These are phyloP conservation scores for Ophiostoma populinum DNA, from an alignment of 2,329 filamentous ascomycete genomes.

Conservation along the genomic window DNA sequence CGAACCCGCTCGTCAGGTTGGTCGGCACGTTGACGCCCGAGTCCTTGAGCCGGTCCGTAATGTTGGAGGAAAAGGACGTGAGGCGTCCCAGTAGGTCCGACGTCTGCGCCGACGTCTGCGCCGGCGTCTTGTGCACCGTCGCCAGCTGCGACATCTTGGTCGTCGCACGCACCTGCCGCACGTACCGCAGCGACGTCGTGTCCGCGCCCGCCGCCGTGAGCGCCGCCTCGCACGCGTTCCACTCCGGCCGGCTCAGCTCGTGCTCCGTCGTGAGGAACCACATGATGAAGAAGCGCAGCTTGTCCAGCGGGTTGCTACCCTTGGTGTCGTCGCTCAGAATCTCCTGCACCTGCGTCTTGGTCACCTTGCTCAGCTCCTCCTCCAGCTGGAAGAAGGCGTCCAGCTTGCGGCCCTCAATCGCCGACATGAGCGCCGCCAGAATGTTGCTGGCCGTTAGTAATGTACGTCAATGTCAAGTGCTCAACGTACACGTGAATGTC, in stretches of 20 bases:
- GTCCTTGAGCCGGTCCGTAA: constrained; percentile 89
- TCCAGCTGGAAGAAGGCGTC: constrained; percentile 95
- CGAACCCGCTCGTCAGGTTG: constrained; percentile 60
- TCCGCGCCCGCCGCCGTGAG: constrained; percentile 61
- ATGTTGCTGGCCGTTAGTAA: constrained; percentile 40
- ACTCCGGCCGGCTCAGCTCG: constrained; percentile 66
- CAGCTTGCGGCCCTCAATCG: constrained; percentile 86
- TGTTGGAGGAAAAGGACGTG: constrained; percentile 75
- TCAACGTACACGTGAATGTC: constrained; percentile 75
- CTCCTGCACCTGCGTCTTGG: constrained; percentile 75
- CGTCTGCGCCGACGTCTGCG: constrained; percentile 39
- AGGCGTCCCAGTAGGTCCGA: constrained; percentile 85
- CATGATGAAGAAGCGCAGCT: constrained; percentile 86
- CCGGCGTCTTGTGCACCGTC: constrained; percentile 60
- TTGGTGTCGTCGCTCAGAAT: constrained; percentile 67
- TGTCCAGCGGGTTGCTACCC: constrained; percentile 71
- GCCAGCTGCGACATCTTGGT: constrained; percentile 98
- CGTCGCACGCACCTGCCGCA: constrained; percentile 57
- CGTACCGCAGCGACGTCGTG: constrained; percentile 62
- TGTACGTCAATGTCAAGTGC: neutral
- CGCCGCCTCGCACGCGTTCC: constrained; percentile 73
- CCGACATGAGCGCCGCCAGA: constrained; percentile 53
- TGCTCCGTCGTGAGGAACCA: constrained; percentile 93
- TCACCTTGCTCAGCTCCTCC: constrained; percentile 81
- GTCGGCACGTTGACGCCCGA: constrained; percentile 62